Evolutionary conservation across 140 eudicot genomes (phyloP), one percentile per base, ranked within the genome.

Genomic region (Oenanthe javanica): DNA sequence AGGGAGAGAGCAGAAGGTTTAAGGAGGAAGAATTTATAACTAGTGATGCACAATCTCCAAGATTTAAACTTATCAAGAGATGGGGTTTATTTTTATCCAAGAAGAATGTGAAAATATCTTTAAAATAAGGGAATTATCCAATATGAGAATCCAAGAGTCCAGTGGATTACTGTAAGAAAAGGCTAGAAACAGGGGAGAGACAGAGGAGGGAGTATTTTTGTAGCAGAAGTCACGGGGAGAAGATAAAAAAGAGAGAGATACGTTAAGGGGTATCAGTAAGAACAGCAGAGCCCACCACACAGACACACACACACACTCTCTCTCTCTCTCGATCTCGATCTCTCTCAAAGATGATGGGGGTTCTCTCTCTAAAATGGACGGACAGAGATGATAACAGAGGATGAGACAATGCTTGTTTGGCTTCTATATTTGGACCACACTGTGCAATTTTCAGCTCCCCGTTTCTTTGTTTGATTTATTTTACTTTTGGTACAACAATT

Each of bases 341-440:
- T 71, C 47, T 67, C 27, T 57, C 21, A 3, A 8, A 4, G 13
- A 27, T 67, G 31, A 59, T 59, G 67, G 67, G 43, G 46, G 7
- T 38, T 71, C 48, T 71, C 76, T 16, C 76, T 71, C 76, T 71
- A 16, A 16, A 23, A 72, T 45, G 57, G 42, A 47, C 18, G 61
- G 77, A 73, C 38, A 73, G 57, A 48, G 78, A 75, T 47, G 78
- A 75, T 46, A 75, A 47, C 78, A 75, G 78, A 75, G 59, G 78
- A 75, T 21, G 78, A 23, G 63, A 75, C 78, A 48, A 23, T 9
- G 67, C 67, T 59, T 25, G 79, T 36, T 25, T 45, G 59, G 77
- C 59, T 74, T 74, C 40, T 45, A 74, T 50, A 48, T 48, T 75
- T 75, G 79, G 79, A 75, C 79, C 79, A 75, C 77, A 19, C 79